Evolutionary conservation across 1,139 yeast species (phyloP), one percentile per base, ranked within the genome.

Genomic region (Blastobotrys illinoisensis): DNA sequence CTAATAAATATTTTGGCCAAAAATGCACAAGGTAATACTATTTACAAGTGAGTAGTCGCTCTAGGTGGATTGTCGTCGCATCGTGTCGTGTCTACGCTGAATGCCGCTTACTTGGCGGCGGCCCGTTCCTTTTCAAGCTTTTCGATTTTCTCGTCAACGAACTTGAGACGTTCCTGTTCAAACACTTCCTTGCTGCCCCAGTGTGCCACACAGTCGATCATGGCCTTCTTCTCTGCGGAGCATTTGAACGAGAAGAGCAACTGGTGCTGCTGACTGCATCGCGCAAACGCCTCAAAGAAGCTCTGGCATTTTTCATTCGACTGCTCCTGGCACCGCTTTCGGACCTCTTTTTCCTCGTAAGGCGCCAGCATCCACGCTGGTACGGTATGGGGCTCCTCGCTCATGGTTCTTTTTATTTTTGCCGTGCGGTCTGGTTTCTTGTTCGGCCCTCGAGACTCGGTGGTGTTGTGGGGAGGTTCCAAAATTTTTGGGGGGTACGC

Each of bases 281-380:
- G 71, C 2, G 81, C 82, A 63, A 80, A 79, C 23, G 66, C 77
- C 64, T 63, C 52, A 50, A 59, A 62, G 28, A 67, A 78, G 43
- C 79, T 84, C 63, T 85, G 90, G 69, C 97, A 90, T 59, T 74
- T 73, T 50, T 79, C 77, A 73, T 89, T 87, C 0, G 96, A 82
- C 67, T 79, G 79, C 58, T 78, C 82, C 70, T 89, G 86, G 83
- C 95, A 84, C 64, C 89, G 79, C 62, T 82, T 84, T 62, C 89
- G 82, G 40, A 89, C 83, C 61, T 85, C 81, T 71, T 85, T 85
- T 67, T 90, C 97, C 67, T 90, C 97, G 62, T 80, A 79, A 2
- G 97, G 96, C 0, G 95, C 82, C 46, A 90, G 75, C 63, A 88
- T 80, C 97, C 97, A 90, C 13, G 82, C 75, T 1, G 96, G 96